Percentiles rank a stretch among this genome's conserved stretches.
Evolutionary conservation across 2,329 filamentous ascomycete genomes (phyloP).

Genomic region (Microthyrium microscopicum): DNA sequence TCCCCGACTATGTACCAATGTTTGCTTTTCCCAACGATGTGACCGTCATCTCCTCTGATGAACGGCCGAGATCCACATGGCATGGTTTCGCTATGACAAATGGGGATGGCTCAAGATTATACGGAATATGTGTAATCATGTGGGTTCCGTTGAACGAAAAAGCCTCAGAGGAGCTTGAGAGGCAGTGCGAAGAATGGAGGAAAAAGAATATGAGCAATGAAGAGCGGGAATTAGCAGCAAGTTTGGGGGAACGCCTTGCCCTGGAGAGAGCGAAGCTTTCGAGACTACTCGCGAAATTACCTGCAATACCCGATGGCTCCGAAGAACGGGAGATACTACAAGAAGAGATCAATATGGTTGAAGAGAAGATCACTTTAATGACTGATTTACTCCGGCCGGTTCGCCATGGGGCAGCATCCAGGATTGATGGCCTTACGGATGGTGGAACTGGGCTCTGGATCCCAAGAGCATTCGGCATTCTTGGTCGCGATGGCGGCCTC

Average conservation of each 20-base stretch:
- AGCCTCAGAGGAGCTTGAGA: slow-evolving; percentile 69
- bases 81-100: slow-evolving; percentile 98
- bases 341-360: slow-evolving; percentile 85
- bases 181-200: slow-evolving; percentile 36
- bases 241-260: slow-evolving; percentile 74
- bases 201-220: slow-evolving; percentile 65
- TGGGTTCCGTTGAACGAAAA: slow-evolving; percentile 77
- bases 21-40: slow-evolving; percentile 98
- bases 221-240: slow-evolving; percentile 82
- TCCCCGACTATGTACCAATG: slow-evolving; percentile 97
- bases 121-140: slow-evolving; percentile 79
- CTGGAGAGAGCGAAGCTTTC: slow-evolving; percentile 80
- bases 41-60: slow-evolving; percentile 87
- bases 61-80: slow-evolving; percentile 90
- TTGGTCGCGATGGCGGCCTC: slow-evolving; percentile 68
- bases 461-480: slow-evolving; percentile 78
- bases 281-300: slow-evolving; percentile 67
- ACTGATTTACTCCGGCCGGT: slow-evolving; percentile 86
- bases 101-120: slow-evolving; percentile 77
- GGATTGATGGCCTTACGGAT: slow-evolving; percentile 90
- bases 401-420: slow-evolving; percentile 83
- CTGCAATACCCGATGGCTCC: slow-evolving; percentile 64
- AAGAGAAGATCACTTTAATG: slow-evolving; percentile 96
- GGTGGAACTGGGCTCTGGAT: slow-evolving; percentile 95
- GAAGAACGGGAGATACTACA: slow-evolving; percentile 68